Base-by-base conservation (phyloP, 176 grass and related monocot genomes). In the Eleusine indica region DNA sequence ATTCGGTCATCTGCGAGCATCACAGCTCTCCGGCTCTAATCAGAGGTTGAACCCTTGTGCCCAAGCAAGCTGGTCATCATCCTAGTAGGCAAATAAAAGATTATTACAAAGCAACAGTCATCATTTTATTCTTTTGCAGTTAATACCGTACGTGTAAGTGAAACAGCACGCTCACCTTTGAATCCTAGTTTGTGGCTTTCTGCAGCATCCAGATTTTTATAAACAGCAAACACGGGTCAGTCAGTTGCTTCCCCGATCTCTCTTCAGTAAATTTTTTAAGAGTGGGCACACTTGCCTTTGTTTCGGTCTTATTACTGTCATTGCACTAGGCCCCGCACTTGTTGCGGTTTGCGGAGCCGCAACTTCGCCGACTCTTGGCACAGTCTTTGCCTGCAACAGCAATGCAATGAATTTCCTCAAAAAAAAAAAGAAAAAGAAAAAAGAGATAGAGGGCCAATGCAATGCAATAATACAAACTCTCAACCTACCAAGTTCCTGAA, bases 211-310 rank as follows among this genome's bases (percentile, higher is more conserved):
- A 85, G 38, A 74, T 58, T 38, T 58, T 22, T 54, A 35, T 19
- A 88, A 87, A 89, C 18, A 91, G 71, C 57, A 82, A 92, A 90
- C 39, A 39, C 66, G 72, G 44, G 68, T 89, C 84, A 93, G 80
- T 91, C 79, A 87, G 68, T 92, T 80, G 85, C 66, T 88, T 82
- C 81, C 61, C 66, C 83, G 86, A 49, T 53, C 61, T 87, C 81
- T 91, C 87, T 85, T 89, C 47, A 79, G 61, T 87, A 91, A 87
- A 87, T 53, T 88, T 81, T 83, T 78, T 9, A 92, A 85, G 79
- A 91, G 65, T 67, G 83, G 80, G 71, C 93, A 90, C 70, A 89
- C 85, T 90, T 78, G 86, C 80, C 83, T 92, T 91, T 92, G 81
- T 80, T 68, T 85, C 6, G 83, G 70, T 57, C n/a, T 83, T n/a